A percentile compares a stretch with the other conserved stretches of the same genome.
phyloP scores from a whole-genome alignment of 805 yeast genomes.

The Martiniozyma abietophila region DNA sequence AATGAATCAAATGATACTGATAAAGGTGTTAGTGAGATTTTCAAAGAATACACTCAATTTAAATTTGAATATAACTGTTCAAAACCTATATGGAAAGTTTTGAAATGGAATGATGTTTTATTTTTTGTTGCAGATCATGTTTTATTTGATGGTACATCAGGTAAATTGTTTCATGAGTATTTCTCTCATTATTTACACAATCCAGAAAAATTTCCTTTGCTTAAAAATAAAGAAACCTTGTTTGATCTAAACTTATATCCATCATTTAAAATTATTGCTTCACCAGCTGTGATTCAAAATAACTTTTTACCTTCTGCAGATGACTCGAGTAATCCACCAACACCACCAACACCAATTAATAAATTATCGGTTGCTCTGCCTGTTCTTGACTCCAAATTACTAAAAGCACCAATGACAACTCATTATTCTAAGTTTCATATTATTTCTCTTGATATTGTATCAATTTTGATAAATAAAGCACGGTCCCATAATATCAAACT shows the following conservation, averaged over 20 bases:
- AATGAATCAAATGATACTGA: neutral
- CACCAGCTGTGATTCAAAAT: constrained; percentile 1
- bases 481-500: constrained; percentile 5
- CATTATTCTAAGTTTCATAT: constrained; percentile 5
- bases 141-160: constrained; percentile 12
- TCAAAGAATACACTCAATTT: constrained; percentile 3
- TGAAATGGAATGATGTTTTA: constrained; percentile 1
- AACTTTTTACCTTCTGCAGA: constrained; percentile 1
- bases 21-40: constrained; percentile 1
- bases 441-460: neutral
- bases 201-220: no score
- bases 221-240: no score
- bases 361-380: constrained; percentile 2
- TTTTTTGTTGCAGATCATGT: constrained; percentile 10
- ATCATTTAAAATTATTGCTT: constrained; percentile 2
- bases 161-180: constrained; percentile 6
- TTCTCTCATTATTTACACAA: constrained; percentile 1
- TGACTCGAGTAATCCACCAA: no score
- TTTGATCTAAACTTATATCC: constrained; percentile 1
- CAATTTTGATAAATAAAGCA: constrained; percentile 1
- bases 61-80: constrained; percentile 3
- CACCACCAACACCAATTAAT: neutral
- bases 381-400: neutral
- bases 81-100: constrained; percentile 9
- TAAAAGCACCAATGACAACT: constrained; percentile 2